Evolutionary conservation across 1,284 basidiomycete species (phyloP), one percentile per base, ranked within the genome.

Genomic region (Ceratobasidium papillatum): DNA sequence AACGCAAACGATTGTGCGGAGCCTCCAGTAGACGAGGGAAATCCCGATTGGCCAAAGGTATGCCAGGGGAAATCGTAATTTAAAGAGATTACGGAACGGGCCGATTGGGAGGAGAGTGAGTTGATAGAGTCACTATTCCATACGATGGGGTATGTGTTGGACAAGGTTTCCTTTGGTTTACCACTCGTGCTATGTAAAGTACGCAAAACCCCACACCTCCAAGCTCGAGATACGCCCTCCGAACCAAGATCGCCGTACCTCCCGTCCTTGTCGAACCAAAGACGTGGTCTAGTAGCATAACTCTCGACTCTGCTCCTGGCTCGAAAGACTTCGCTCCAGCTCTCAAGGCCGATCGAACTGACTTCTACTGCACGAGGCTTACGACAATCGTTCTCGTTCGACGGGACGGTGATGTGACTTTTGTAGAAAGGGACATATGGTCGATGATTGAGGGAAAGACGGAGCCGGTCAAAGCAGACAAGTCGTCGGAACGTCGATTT

Each of bases 371-470:
- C 59, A 94, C 93, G 45, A 89, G 93, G 17, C 81, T 91, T 59
- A 88, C 93, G 71, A 93, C 90, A 7, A 87, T 93, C 59, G 80
- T 94, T 51, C 85, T 94, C 75, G 84, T 94, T 45, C 83, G 85
- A 74, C 85, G 86, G 76, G 85, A 86, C 75, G 90, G 92, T 54
- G 80, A 84, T 45, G 90, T 87, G 12, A 75, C 87, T 17, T 94
- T 93, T 79, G 83, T 90, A 63, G 93, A 94, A 80, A 83, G 91
- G 74, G 91, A 94, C 80, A 83, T 88, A 58, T 94, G 91, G 91
- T 80, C 79, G 74, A 77, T 87, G 58, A 81, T 78, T 52, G 75
- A 79, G 17, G 82, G 84, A 49, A 86, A 82, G 38, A 49, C 38
- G 30, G 58, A 59, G 30, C 54, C 32, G 3, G 56, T 61, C 7